Conservation (phyloP, 140 eudicot species). For the Senecio squalidus region DNA sequence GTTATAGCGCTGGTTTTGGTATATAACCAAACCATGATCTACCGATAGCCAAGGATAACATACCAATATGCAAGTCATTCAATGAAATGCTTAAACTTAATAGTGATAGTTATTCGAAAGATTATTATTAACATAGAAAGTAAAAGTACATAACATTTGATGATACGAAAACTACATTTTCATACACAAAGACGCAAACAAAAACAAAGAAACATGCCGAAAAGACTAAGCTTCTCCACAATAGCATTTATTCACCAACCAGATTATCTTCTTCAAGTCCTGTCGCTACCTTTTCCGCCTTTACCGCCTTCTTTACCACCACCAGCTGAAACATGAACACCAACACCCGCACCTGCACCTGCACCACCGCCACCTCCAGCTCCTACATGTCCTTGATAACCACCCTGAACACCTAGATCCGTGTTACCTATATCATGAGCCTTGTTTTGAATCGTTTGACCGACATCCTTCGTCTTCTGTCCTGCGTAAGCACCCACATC, state of each 20-base stretch:
- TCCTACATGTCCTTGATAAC: conserved; percentile 1
- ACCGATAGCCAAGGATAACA: no score
- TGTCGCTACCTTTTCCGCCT: conserved; percentile 26
- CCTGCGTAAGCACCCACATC: conserved; percentile 57
- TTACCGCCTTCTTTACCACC: conserved; percentile 17
- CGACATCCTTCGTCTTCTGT: conserved; percentile 75
- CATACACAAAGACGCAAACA: not conserved
- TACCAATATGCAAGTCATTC: no score
- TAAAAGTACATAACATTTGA: not conserved
- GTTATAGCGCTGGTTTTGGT: no score
- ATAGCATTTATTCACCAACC: conserved; percentile 8
- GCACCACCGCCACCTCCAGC: conserved; percentile 5
- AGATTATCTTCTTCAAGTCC: conserved; percentile 7
- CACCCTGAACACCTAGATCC: conserved; percentile 9
- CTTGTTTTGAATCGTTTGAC: conserved; percentile 52
- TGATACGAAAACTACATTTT: not conserved
- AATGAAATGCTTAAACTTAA: no score
- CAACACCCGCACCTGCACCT: conserved; percentile 2
- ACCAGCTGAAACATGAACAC: not conserved
- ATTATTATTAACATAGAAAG: not conserved
- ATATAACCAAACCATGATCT: no score
- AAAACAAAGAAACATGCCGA: conserved; percentile 1
- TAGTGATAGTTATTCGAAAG: no score
- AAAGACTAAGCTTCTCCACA: not conserved
- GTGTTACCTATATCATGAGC: conserved; percentile 44